Percentiles rank a stretch among this genome's conserved stretches.
Conservation (phyloP, 371 early-diverging fungal genomes). For the Nosema granulosis region DNA sequence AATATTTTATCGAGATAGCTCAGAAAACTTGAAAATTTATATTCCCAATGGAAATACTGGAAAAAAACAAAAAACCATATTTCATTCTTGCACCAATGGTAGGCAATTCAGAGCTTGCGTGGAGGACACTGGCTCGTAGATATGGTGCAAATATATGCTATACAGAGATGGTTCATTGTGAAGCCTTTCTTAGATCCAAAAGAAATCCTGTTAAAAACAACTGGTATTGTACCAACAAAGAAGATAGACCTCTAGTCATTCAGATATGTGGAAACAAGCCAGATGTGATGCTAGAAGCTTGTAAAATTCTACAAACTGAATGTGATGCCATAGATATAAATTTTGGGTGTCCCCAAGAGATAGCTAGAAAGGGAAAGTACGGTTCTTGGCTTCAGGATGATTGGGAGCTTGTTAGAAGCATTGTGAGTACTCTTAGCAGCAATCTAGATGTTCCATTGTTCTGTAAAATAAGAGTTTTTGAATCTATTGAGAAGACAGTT, state of each 20-base stretch:
- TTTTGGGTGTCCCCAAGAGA: conserved; percentile 91
- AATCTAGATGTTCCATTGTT: conserved; percentile 86
- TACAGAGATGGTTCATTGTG: conserved; percentile 96
- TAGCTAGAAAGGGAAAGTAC: conserved; percentile 85
- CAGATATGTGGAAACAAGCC: conserved; percentile 98
- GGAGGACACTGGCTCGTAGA: conserved; percentile 79
- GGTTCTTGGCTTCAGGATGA: conserved; percentile 86
- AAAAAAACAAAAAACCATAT: conserved; percentile 46
- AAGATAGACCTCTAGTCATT: conserved; percentile 80
- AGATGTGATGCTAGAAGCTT: conserved; percentile 75
- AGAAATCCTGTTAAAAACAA: conserved; percentile 41
- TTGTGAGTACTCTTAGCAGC: conserved; percentile 71
- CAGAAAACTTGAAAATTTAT: too few species aligned
- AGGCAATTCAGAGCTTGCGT: conserved; percentile 76
- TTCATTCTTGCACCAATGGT: conserved; percentile 61
- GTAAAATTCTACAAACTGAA: conserved; percentile 70
- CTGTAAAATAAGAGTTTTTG: conserved; percentile 89
- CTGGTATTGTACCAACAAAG: conserved; percentile 69
- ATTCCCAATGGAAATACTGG: conserved; percentile 17
- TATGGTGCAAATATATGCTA: conserved; percentile 86
- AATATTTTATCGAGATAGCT: too few species aligned
- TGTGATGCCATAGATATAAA: conserved; percentile 94
- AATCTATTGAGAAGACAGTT: conserved; percentile 80
- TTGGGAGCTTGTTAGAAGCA: conserved; percentile 72
- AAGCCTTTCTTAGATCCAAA: conserved; percentile 72